Conservation (phyloP, 192 early-diverging fungal species). For the Backusella psychrophila region DNA sequence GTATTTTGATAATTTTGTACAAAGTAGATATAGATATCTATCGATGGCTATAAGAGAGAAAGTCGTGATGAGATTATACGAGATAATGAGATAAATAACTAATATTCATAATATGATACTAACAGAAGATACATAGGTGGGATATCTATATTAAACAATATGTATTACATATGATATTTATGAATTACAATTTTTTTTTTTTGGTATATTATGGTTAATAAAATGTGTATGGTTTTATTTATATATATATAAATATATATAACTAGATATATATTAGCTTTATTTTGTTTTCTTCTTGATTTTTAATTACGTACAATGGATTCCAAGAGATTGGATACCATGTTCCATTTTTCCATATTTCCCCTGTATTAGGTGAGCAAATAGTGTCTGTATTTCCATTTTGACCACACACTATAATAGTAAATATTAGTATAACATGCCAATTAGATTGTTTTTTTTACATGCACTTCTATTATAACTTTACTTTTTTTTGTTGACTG, state of each 20-base stretch:
- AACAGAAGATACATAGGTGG: constrained; percentile 22
- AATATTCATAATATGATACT: neutral
- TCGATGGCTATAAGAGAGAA: neutral
- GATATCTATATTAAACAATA: constrained; percentile 12
- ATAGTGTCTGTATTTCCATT: constrained; percentile 18
- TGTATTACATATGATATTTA: neutral
- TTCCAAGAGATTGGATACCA: constrained; percentile 18
- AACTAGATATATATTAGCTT: neutral
- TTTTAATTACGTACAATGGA: constrained; percentile 8
- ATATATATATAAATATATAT: neutral
- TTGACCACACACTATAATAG: neutral
- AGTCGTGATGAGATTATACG: neutral
- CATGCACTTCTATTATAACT: neutral
- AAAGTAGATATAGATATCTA: constrained; percentile 22
- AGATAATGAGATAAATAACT: neutral
- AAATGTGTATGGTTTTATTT: neutral
- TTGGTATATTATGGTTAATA: neutral
- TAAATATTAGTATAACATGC: constrained; percentile 4
- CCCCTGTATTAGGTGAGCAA: constrained; percentile 9
- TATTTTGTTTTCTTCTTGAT: neutral
- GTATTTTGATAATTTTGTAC: constrained; percentile 22
- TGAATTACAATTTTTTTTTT: neutral
- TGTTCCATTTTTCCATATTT: constrained; percentile 15
- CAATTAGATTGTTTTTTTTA: neutral
- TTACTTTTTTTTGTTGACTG: constrained; percentile 3